phyloP scores from a whole-genome alignment of 2,329 filamentous ascomycete species.

The Penicillium brasilianum region DNA sequence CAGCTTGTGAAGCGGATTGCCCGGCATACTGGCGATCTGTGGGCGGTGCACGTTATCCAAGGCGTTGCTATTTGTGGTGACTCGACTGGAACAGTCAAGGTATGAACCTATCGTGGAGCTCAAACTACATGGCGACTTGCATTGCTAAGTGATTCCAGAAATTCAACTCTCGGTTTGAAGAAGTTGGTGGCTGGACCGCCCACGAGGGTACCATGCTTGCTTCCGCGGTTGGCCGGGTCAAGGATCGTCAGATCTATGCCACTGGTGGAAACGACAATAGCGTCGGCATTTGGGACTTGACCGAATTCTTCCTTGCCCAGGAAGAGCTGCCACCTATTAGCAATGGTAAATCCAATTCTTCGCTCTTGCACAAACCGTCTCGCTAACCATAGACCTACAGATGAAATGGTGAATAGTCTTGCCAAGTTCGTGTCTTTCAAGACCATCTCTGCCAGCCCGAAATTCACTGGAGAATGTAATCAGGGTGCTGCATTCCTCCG shows the following conservation, averaged over 20 bases:
- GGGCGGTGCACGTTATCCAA: constrained; percentile 83
- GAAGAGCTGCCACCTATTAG: constrained; percentile 57
- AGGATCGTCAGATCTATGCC: constrained; percentile 80
- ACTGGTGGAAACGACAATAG: constrained; percentile 93
- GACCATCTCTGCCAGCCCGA: constrained; percentile 84
- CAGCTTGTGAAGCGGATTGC: constrained; percentile 88
- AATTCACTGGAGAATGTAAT: constrained; percentile 89
- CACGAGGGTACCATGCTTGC: constrained; percentile 87
- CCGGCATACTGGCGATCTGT: constrained; percentile 78
- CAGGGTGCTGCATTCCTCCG: constrained; percentile 90
- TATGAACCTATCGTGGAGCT: constrained; percentile 49
- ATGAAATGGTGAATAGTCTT: constrained; percentile 70
- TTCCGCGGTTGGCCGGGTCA: constrained; percentile 74
- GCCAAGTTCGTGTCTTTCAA: constrained; percentile 89
- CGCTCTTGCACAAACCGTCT: not conserved
- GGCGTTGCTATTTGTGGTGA: constrained; percentile 86
- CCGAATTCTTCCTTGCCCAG: constrained; percentile 57
- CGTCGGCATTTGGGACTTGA: constrained; percentile 85
- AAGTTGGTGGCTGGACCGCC: constrained; percentile 76
- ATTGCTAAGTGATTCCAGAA: constrained; percentile 51
- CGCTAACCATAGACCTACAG: constrained; percentile 38
- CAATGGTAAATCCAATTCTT: constrained; percentile 53
- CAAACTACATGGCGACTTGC: not conserved
- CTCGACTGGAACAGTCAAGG: constrained; percentile 84
- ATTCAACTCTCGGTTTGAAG: constrained; percentile 83